Conservation (phyloP, 2,329 filamentous ascomycete species). For the Aspergillus latus region DNA sequence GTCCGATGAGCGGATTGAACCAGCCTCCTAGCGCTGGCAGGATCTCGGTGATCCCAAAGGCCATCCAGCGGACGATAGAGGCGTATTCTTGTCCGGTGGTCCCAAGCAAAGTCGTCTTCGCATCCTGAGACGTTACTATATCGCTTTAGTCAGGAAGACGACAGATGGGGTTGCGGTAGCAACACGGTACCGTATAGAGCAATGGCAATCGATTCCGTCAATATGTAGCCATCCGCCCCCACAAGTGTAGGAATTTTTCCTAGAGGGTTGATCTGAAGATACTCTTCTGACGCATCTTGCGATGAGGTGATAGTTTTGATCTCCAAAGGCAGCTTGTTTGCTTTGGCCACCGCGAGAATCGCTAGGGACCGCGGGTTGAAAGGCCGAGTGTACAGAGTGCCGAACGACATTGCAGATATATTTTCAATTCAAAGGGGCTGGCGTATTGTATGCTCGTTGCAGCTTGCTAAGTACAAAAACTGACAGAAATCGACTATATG, state of each 20-base stretch:
- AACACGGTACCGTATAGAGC: neutral
- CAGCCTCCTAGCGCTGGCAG: constrained; percentile 3
- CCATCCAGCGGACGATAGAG: constrained; percentile 17
- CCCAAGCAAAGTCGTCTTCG: constrained; percentile 15
- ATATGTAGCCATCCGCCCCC: constrained; percentile 11
- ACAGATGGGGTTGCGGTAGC: no score
- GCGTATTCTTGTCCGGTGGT: constrained; percentile 10
- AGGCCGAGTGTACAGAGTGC: neutral
- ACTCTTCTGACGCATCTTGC: neutral
- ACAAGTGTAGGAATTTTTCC: constrained; percentile 16
- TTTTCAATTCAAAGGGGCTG: neutral
- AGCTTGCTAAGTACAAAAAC: no score
- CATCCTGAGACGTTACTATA: constrained; percentile 13
- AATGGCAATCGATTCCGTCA: constrained; percentile 15
- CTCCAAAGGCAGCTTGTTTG: constrained; percentile 11
- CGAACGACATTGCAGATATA: neutral
- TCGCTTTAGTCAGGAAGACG: neutral
- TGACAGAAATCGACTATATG: no score
- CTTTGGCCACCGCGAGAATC: constrained; percentile 13
- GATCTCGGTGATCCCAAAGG: constrained; percentile 13
- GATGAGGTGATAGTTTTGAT: constrained; percentile 8
- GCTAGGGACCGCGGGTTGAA: constrained; percentile 11
- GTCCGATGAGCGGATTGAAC: constrained; percentile 9
- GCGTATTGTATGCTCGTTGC: no score
- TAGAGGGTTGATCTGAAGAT: constrained; percentile 10